Conservation (phyloP, 1,139 yeast species). For the Lodderomyces oxycetoniae region DNA sequence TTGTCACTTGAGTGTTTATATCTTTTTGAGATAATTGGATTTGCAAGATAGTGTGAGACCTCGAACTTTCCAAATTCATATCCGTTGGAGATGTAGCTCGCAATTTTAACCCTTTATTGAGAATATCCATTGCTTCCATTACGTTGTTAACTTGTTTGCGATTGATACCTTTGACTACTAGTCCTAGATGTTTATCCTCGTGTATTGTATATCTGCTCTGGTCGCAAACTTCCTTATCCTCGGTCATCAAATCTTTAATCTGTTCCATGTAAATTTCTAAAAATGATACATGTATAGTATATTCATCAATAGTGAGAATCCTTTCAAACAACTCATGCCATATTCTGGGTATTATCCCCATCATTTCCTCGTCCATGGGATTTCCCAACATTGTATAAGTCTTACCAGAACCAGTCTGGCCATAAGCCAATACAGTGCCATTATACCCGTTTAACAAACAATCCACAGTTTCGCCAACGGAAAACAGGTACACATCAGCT, state of each 20-base stretch:
- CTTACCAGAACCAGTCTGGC: conserved; percentile 2
- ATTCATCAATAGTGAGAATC: conserved; percentile 48
- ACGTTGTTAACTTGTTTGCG: neutral
- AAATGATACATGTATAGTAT: conserved; percentile 64
- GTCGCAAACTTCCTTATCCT: neutral
- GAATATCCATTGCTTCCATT: neutral
- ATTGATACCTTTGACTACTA: neutral
- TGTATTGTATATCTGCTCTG: neutral
- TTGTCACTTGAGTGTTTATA: conserved; percentile 50
- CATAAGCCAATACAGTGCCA: conserved; percentile 61
- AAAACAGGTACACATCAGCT: conserved; percentile 56
- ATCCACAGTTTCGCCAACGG: conserved; percentile 55
- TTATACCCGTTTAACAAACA: conserved; percentile 77
- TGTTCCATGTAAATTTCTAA: conserved; percentile 84
- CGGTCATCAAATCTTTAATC: conserved; percentile 55
- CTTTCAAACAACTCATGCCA: conserved; percentile 59
- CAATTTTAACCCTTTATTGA: neutral
- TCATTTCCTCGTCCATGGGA: conserved; percentile 31
- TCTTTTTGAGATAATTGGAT: conserved; percentile 60
- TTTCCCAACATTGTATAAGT: conserved; percentile 71
- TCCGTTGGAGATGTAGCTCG: conserved; percentile 55
- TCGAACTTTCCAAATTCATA: conserved; percentile 72
- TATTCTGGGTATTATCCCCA: conserved; percentile 73
- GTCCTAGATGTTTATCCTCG: neutral
- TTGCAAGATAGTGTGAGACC: conserved; percentile 80